phyloP scores from a whole-genome alignment of 108 stramenopile species.

The Conticribra weissflogii region DNA sequence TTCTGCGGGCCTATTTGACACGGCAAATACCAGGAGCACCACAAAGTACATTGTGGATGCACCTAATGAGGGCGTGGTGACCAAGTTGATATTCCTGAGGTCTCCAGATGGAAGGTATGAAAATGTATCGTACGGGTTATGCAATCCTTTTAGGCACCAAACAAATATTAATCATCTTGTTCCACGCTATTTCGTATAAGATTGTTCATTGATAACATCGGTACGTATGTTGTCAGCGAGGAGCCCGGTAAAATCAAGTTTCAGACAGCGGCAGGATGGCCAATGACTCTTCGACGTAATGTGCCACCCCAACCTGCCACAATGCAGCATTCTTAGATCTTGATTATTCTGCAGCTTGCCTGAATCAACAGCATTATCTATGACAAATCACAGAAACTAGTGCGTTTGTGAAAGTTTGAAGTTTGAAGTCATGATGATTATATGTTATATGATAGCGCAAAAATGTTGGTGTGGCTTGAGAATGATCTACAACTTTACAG shows the following conservation, averaged over 20 bases:
- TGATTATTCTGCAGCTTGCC: no score
- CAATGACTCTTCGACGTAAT: constrained; percentile 11
- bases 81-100: background rate
- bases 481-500: no score
- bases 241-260: constrained; percentile 8
- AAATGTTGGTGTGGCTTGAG: no score
- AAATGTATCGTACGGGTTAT: background rate
- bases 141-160: no score
- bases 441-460: no score
- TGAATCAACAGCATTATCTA: no score
- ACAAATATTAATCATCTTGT: background rate
- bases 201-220: constrained; percentile 4
- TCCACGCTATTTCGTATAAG: background rate
- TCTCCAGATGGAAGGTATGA: constrained; percentile 10
- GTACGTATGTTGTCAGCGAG: constrained; percentile 2
- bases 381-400: no score
- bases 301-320: constrained; percentile 3
- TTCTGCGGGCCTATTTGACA: background rate
- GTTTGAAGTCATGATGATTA: no score
- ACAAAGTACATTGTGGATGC: constrained; percentile 1
- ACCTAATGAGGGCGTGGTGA: background rate
- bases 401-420: no score
- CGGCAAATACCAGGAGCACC: background rate
- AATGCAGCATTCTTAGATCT: constrained; percentile 9
- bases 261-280: background rate